phyloP scores from a whole-genome alignment of 495 filamentous ascomycete species.

The Penicillium bovifimosum region DNA sequence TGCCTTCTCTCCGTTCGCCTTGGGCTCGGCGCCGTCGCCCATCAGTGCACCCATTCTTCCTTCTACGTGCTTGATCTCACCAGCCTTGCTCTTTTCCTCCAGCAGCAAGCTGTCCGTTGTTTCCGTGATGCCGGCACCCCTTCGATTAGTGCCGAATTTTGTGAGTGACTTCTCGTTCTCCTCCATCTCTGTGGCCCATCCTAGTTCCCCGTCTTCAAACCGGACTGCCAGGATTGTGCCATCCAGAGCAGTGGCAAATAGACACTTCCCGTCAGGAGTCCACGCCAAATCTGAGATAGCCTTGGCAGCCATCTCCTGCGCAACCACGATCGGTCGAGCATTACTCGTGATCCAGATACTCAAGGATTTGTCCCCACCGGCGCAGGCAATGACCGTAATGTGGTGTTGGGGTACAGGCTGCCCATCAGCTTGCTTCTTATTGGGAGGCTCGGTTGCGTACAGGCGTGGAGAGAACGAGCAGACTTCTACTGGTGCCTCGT shows the following conservation, averaged over 20 bases:
- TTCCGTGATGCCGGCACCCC: constrained; percentile 82
- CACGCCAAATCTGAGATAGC: constrained; percentile 91
- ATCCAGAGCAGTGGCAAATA: constrained; percentile 83
- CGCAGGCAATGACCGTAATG: constrained; percentile 95
- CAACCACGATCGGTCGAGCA: constrained; percentile 79
- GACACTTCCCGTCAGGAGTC: constrained; percentile 82
- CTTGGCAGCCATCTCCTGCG: constrained; percentile 82
- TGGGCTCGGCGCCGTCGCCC: constrained; percentile 61
- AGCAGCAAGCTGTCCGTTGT: constrained; percentile 79
- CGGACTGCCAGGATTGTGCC: constrained; percentile 73
- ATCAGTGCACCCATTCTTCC: constrained; percentile 96
- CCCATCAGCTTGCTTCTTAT: constrained; percentile 38
- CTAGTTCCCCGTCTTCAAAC: constrained; percentile 69
- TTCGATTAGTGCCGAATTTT: constrained; percentile 83
- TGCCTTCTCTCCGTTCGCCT: constrained; percentile 39
- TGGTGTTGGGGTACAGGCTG: constrained; percentile 39
- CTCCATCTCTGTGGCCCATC: constrained; percentile 65
- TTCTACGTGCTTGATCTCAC: constrained; percentile 80
- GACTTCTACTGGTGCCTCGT: constrained; percentile 94
- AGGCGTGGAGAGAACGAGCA: constrained; percentile 93
- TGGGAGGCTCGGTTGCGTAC: constrained; percentile 65
- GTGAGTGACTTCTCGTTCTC: constrained; percentile 90
- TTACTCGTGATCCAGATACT: constrained; percentile 97
- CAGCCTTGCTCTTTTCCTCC: constrained; percentile 87
- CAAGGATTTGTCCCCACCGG: constrained; percentile 90